Base-by-base conservation (phyloP, 805 yeast genomes). In the Metschnikowia sp. region DNA sequence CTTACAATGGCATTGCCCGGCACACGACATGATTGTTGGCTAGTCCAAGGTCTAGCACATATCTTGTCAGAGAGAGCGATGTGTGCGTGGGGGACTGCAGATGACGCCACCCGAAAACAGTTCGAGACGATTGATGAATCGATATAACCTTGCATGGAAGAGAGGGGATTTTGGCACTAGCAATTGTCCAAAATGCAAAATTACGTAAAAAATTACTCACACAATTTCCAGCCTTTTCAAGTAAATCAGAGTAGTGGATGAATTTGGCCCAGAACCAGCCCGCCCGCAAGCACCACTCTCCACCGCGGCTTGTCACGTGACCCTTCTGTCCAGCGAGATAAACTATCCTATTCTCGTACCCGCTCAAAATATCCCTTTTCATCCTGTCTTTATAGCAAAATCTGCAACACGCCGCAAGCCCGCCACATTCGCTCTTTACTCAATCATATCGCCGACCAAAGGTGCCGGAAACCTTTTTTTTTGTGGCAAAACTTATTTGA, bases 391-490 rank as follows among this genome's bases (percentile, higher is more conserved):
- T 22, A 31, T 12, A 35, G 33, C 33, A 35, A 34, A 5, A 9
- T 6, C 11, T 11, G 33, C 33, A 29, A 22, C n/a, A 13, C 13
- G 30, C 34, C 39, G 26, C 31, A 8, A 22, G 40, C 10, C 33
- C 38, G 37, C 36, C 30, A 42, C 45, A 8, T 26, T 44, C 39
- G 34, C 30, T 37, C 18, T 32, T 15, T 15, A 18, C 28, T 19
- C 28, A 22, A 11, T 26, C 28, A 15, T 15, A 2, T 32, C 11
- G 26, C 33, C n/a, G n/a, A 33, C 32, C 40, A 22, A 40, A 50
- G 59, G 61, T 55, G 60, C 61, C 49, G 58, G 61, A 43, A 57
- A 52, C 59, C 58, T 43, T 35, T 32, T 9, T 26, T n/a, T 22
- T 22, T 7, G 26, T 22, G 7, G 26, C 26, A 22, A 22, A 5